Percentiles rank a stretch among this genome's conserved stretches.
Conservation (phyloP, 495 filamentous ascomycete species). For the Trichocladium antarcticum region DNA sequence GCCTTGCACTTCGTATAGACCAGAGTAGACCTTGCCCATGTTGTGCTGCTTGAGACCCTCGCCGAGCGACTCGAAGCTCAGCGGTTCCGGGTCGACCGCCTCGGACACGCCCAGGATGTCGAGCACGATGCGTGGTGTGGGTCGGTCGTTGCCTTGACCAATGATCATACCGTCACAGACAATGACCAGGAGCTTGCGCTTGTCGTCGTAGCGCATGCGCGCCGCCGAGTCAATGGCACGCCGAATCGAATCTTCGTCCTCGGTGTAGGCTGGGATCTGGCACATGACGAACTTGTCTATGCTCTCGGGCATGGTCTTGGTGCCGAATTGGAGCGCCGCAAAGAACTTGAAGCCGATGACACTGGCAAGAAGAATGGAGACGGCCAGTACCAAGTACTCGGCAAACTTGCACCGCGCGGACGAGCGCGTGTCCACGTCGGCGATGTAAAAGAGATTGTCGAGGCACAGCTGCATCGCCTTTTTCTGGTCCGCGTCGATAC, state of each 20-base stretch:
- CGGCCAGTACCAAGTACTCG: slow-evolving; percentile 81
- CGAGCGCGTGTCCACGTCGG: slow-evolving; percentile 83
- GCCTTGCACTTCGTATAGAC: slow-evolving; percentile 92
- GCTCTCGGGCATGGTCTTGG: slow-evolving; percentile 85
- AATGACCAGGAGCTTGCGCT: slow-evolving; percentile 87
- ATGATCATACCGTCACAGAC: slow-evolving; percentile 99
- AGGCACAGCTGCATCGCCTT: slow-evolving; percentile 71
- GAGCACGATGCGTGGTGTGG: slow-evolving; percentile 90
- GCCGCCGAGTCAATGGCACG: slow-evolving; percentile 95
- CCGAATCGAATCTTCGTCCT: slow-evolving; percentile 93
- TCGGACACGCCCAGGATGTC: slow-evolving; percentile 95
- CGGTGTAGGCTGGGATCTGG: slow-evolving; percentile 94
- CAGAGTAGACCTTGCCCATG: slow-evolving; percentile 97
- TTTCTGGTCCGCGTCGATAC: slow-evolving; percentile 43
- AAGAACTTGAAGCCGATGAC: slow-evolving; percentile 96
- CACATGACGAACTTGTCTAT: slow-evolving; percentile 98
- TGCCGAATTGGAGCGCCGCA: slow-evolving; percentile 85
- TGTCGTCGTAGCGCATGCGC: slow-evolving; percentile 94
- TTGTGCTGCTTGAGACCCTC: slow-evolving; percentile 97
- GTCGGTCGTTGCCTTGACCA: slow-evolving; percentile 91
- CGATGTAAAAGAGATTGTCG: slow-evolving; percentile 91
- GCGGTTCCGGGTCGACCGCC: slow-evolving; percentile 85
- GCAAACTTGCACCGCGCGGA: slow-evolving; percentile 78
- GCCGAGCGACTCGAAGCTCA: slow-evolving; percentile 94
- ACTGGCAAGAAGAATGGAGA: slow-evolving; percentile 66